Base-by-base conservation (phyloP, 2,329 filamentous ascomycete species). In the Hymenoscyphus linearis region DNA sequence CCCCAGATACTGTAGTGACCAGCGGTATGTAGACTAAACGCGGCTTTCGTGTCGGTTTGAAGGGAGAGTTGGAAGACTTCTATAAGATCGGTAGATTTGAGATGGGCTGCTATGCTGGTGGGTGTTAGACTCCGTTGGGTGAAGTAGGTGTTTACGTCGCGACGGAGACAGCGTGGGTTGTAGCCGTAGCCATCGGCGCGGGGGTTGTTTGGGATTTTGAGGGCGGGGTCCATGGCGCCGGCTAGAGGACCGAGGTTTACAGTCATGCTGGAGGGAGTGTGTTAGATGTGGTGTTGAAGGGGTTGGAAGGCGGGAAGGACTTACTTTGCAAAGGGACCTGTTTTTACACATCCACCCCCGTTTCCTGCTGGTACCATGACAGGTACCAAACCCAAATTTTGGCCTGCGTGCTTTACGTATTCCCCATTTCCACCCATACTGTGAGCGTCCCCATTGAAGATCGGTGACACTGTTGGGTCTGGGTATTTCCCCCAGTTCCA, bases 361-460 rank as follows among this genome's bases (percentile, higher is more conserved):
- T 76, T 76, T 22, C 80, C 82, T 1, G 77, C 77, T 0, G 77
- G 78, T 60, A 69, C 62, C 65, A 74, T 47, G 27, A 53, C 36
- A 7, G 31, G 44, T n/a, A 44, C 40, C 40, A 57, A 53, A 34
- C 59, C 59, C 13, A 60, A 40, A 52, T n/a, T 22, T 18, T 52
- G 52, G 12, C 59, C 59, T 13, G 55, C 40, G 34, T 60, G 54
- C 25, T 60, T 57, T 9, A 65, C 63, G 44, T 68, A 72, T 3
- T 61, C 70, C 26, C 80, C 80, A 62, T 82, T 77, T 34, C 80
- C 79, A 40, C 76, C 76, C 74, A 82, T 71, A 60, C 59, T 76
- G 55, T 77, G 79, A 34, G 76, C 76, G 66, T 77, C 79, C 40
- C 82, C 82, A 64, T 82, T 80, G 65, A 85, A 83, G 55, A 83